These are phyloP conservation scores for Tylopilus cervinicoccineus DNA, from an alignment of 768 basidiomycete species.

Conservation along the genomic window DNA sequence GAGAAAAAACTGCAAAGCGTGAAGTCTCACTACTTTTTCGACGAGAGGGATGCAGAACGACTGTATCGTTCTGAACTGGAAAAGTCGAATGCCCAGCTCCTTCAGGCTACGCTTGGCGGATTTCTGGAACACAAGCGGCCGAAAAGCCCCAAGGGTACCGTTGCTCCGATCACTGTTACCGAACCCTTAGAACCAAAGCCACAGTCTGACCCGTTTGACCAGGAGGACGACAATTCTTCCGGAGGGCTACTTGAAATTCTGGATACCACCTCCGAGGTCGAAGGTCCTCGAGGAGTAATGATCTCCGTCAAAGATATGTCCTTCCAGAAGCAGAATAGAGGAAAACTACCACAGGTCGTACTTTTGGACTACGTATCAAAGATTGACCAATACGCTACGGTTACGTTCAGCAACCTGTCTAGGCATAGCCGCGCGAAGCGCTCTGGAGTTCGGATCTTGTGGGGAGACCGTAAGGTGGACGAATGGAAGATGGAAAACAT, in stretches of 20 bases:
- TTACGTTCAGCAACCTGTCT: constrained; percentile 64
- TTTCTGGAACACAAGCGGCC: background rate
- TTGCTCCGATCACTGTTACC: background rate
- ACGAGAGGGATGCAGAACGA: constrained; percentile 59
- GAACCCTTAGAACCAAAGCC: background rate
- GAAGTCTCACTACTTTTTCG: constrained; percentile 66
- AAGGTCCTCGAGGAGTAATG: constrained; percentile 50
- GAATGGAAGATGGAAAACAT: constrained; percentile 83
- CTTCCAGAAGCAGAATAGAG: constrained; percentile 80
- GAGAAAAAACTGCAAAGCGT: constrained; percentile 43
- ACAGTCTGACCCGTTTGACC: constrained; percentile 48
- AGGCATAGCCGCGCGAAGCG: constrained; percentile 72
- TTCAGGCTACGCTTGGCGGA: constrained; percentile 43
- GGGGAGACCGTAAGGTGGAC: constrained; percentile 56
- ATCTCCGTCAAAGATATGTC: constrained; percentile 66
- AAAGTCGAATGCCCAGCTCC: constrained; percentile 40
- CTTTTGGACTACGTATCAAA: constrained; percentile 67
- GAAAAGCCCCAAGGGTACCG: background rate
- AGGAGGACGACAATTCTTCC: constrained; percentile 43
- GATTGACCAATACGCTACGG: constrained; percentile 68
- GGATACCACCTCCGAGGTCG: constrained; percentile 57
- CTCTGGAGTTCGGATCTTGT: constrained; percentile 66
- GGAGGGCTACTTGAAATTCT: constrained; percentile 73
- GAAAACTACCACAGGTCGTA: constrained; percentile 72
- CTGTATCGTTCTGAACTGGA: constrained; percentile 52